These are phyloP conservation scores for Canavalia ensiformis DNA, from an alignment of 306 rosid genomes.

Conservation along the genomic window DNA sequence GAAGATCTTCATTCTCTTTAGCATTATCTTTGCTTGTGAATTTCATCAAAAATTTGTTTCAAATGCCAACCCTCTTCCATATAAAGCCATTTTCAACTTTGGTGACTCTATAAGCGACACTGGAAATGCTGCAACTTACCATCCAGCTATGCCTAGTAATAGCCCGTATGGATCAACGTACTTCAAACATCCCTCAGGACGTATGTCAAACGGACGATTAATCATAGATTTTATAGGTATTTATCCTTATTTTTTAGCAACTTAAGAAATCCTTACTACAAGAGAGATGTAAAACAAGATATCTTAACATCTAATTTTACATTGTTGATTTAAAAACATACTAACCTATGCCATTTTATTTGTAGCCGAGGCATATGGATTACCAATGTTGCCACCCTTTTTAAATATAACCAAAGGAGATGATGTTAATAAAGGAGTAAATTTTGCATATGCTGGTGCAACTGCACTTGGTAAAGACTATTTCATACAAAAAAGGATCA, in stretches of 20 bases:
- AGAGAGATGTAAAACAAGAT: background rate
- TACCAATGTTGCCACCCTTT: background rate
- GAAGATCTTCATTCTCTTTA: no score
- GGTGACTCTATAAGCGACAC: no score
- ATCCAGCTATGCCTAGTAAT: background rate
- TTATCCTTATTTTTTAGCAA: background rate
- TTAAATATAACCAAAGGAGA: background rate
- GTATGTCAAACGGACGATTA: background rate
- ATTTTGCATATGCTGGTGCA: background rate
- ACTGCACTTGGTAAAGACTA: no score
- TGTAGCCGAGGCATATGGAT: background rate
- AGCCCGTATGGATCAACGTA: background rate
- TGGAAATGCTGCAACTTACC: no score
- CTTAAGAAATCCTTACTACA: background rate
- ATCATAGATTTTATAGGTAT: no score
- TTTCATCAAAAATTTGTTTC: no score
- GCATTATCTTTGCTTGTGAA: no score
- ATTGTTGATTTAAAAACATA: no score
- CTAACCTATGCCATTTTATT: no score
- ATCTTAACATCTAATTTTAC: background rate
- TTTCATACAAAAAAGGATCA: no score
- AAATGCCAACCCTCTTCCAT: no score
- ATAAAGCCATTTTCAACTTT: no score
- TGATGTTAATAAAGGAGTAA: background rate
- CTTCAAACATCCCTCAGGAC: background rate